These are phyloP conservation scores for Claviceps capensis DNA, from an alignment of 2,329 filamentous ascomycete genomes.

Conservation along the genomic window DNA sequence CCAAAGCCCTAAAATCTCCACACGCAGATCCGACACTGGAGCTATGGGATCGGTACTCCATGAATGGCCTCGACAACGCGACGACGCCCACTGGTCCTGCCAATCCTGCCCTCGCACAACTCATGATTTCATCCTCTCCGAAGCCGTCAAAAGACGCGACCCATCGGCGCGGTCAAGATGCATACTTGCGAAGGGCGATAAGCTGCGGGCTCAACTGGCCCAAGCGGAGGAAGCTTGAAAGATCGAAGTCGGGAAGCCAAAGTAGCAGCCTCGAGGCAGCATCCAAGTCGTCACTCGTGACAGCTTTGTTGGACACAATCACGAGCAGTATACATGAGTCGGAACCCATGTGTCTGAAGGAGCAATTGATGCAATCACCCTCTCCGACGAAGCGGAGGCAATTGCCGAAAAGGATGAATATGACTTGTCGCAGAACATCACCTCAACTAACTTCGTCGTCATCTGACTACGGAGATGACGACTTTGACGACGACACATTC, in stretches of 20 bases:
- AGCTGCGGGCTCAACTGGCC: constrained; percentile 61
- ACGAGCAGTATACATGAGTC: constrained; percentile 35
- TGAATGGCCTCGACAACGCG: constrained; percentile 27
- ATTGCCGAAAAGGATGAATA: constrained; percentile 10
- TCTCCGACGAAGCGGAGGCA: constrained; percentile 28
- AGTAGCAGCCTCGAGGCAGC: constrained; percentile 28
- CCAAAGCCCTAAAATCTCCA: constrained; percentile 48
- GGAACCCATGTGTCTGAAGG: constrained; percentile 18
- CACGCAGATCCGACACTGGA: constrained; percentile 61
- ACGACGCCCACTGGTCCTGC: constrained; percentile 30
- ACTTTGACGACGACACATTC: constrained; percentile 46
- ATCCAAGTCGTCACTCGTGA: constrained; percentile 44
- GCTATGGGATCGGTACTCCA: constrained; percentile 63
- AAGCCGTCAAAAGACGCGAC: constrained; percentile 35
- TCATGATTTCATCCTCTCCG: constrained; percentile 59
- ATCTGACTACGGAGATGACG: constrained; percentile 41
- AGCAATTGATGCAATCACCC: constrained; percentile 24
- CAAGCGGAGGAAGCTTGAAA: constrained; percentile 51
- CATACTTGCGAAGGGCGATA: constrained; percentile 44
- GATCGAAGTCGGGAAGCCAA: constrained; percentile 24
- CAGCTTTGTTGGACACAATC: constrained; percentile 53
- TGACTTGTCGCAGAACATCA: constrained; percentile 10
- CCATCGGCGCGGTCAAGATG: constrained; percentile 25
- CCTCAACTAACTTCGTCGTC: constrained; percentile 13
- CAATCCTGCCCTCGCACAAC: constrained; percentile 46